Conservation (phyloP, 768 basidiomycete genomes). For the Suillus fuscotomentosus region DNA sequence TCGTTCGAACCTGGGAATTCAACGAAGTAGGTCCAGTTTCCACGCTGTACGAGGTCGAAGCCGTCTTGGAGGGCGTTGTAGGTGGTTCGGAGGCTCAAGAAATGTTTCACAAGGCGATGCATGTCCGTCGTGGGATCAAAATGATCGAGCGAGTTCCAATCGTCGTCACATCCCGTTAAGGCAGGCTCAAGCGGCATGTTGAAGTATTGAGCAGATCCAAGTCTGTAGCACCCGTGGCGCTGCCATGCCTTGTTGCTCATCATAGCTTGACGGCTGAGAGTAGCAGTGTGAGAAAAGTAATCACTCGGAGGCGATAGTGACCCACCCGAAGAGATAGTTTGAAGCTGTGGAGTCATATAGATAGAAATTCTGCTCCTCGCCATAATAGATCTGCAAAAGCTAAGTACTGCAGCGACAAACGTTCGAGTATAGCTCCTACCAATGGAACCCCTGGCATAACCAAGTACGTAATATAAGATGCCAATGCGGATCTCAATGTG, state of each 20-base stretch:
- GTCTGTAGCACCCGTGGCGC: slow-evolving; percentile 86
- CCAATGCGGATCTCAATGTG: slow-evolving; percentile 71
- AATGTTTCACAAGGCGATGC: slow-evolving; percentile 71
- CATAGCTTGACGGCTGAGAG: slow-evolving; percentile 86
- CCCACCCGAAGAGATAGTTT: slow-evolving; percentile 89
- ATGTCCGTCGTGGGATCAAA: slow-evolving; percentile 87
- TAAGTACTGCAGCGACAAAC: not conserved
- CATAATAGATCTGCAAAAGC: slow-evolving; percentile 65
- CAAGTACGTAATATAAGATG: slow-evolving; percentile 73
- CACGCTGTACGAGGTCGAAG: slow-evolving; percentile 76
- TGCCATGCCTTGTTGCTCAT: slow-evolving; percentile 83
- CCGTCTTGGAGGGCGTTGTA: slow-evolving; percentile 86
- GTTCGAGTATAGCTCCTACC: slow-evolving; percentile 32
- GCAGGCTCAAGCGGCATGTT: slow-evolving; percentile 85
- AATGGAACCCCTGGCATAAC: slow-evolving; percentile 87
- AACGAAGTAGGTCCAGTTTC: slow-evolving; percentile 82
- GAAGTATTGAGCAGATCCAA: slow-evolving; percentile 92
- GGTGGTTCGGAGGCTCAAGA: slow-evolving; percentile 62
- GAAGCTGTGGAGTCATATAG: slow-evolving; percentile 82
- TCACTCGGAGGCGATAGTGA: slow-evolving; percentile 3
- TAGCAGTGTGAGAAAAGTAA: not conserved
- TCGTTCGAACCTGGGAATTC: slow-evolving; percentile 82
- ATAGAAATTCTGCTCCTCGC: slow-evolving; percentile 92
- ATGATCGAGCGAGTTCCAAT: slow-evolving; percentile 92
- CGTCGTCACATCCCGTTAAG: slow-evolving; percentile 80